These are phyloP conservation scores for Cladosporium austrohemisphaericum DNA, from an alignment of 2,329 filamentous ascomycete genomes.

Conservation along the genomic window DNA sequence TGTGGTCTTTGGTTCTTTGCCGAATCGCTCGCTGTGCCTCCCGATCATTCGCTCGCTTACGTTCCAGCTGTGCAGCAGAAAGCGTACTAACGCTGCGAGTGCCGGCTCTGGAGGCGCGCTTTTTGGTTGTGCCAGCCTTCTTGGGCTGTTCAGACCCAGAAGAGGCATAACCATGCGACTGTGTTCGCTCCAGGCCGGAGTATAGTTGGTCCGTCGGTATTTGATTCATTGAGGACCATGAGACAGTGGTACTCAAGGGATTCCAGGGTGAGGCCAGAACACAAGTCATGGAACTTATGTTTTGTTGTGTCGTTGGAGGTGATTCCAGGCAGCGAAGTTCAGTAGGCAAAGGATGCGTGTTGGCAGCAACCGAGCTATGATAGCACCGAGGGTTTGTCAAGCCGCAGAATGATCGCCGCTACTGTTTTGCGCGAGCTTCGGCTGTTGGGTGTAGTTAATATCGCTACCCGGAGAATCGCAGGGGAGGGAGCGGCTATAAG, in stretches of 20 bases:
- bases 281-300: constrained; percentile 29
- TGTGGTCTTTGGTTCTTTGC: constrained; percentile 57
- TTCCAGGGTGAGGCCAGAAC: constrained; percentile 30
- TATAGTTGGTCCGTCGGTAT: constrained; percentile 21
- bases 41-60: constrained; percentile 58
- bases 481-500: constrained; percentile 15
- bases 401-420: constrained; percentile 15
- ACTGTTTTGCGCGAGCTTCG: constrained; percentile 17
- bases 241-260: constrained; percentile 26
- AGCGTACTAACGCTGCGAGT: constrained; percentile 56
- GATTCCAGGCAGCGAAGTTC: neutral
- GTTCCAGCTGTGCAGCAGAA: constrained; percentile 55
- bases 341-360: neutral
- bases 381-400: neutral
- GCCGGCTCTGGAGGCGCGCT: constrained; percentile 51
- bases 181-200: constrained; percentile 23
- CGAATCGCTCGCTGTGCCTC: constrained; percentile 59
- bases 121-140: constrained; percentile 33
- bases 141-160: constrained; percentile 25
- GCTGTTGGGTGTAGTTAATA: constrained; percentile 15
- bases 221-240: constrained; percentile 33
- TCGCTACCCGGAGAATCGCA: constrained; percentile 14
- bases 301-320: constrained; percentile 4
- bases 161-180: constrained; percentile 28
- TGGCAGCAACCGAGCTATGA: constrained; percentile 4